Base-by-base conservation (phyloP, 2,329 filamentous ascomycete genomes). In the Claviceps purpurea region DNA sequence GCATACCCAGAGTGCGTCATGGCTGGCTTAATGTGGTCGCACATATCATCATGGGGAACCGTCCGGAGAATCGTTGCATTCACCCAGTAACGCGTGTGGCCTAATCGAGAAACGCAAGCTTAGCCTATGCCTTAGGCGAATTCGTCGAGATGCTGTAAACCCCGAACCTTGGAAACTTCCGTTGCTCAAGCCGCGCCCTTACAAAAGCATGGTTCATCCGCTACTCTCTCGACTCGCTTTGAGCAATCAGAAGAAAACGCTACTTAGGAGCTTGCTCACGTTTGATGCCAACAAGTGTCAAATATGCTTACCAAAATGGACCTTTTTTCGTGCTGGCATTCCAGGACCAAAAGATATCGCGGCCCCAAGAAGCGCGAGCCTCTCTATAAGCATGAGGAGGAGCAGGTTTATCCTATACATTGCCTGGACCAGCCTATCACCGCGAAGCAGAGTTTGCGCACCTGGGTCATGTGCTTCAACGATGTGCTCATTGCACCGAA, bases 401-500 rank as follows among this genome's bases (percentile, higher is more conserved):
- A 48, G n/a, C 42, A 48, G 37, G 48, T 55, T 14, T 55, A 50
- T 37, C 50, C 53, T 7, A 20, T 55, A 11, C 53, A 52, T 50
- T 18, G 18, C n/a, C 38, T 55, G 20, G 50, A 52, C 16, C 53
- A 52, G 37, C 42, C 48, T 18, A 50, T 30, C 10, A 22, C 45
- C 13, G 3, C 37, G 22, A 37, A 24, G 16, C 44, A 55, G 38
- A 47, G 41, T 41, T 41, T 55, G 38, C 38, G 50, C 11, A 55
- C 53, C 8, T 55, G 53, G 53, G 53, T 55, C 16, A 41, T 55
- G 50, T 52, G 53, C 50, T 55, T 55, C 50, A 55, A 55, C 39
- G 53, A 55, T 50, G 53, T 55, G 50, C 50, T 55, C 44, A 30
- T 47, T 26, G 53, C 44, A 13, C 22, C 40, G 16, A 42, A 39